Base-by-base conservation (phyloP, 441 rosid species). In the Jatropha multifida region DNA sequence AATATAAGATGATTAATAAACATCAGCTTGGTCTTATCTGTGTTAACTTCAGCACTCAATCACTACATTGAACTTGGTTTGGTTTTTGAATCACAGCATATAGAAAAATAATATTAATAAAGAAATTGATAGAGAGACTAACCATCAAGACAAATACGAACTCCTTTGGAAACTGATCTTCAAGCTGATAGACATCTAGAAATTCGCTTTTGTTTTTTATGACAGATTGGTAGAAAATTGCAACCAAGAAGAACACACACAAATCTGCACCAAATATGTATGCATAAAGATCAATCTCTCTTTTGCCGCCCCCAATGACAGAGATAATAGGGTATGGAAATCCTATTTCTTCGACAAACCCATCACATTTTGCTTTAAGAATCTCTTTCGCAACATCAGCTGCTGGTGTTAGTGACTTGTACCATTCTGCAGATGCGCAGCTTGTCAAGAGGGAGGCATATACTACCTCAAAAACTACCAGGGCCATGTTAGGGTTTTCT, bases 121-220 rank as follows among this genome's bases (percentile, higher is more conserved):
- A 54, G 58, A 54, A 54, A 49, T 51, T 26, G 13, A 60, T 15
- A 38, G 17, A 38, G 17, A 51, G 37, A 68, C 76, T 85, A 82
- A 94, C 99, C 97, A 96, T 94, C 76, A 96, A 85, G 80, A 92
- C 90, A 72, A 91, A 87, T 70, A 92, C 99, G 70, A 83, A 96
- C 80, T 96, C 98, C 84, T 86, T 90, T 11, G 98, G 98, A 83
- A 96, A 94, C 83, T 96, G 99, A 81, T 96, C 98, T 82, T 94
- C 98, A 71, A 94, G 98, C 90, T 92, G 98, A 89, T 89, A 90
- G 65, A 96, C 98, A 83, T 94, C 97, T 59, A 96, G 97, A 78
- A 96, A 88, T 79, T 96, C 99, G 70, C 91, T 89, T 71, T 91
- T 91, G 78, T 91, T 92, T 81, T 94, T 94, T 68, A 96, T 94